Conservation (phyloP, 352 stramenopile species). For the Phytopythium vexans region DNA sequence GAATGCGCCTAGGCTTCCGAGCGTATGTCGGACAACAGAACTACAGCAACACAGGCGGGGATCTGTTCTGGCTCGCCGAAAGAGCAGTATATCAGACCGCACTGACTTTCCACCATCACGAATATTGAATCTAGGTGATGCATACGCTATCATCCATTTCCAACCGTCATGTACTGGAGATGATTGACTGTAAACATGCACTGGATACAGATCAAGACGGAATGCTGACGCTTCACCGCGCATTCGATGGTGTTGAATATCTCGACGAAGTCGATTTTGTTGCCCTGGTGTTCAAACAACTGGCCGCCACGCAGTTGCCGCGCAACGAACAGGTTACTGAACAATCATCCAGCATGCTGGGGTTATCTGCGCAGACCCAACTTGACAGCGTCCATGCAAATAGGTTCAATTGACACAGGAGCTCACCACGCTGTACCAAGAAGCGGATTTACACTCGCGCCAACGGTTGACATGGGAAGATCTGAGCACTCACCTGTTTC, state of each 20-base stretch:
- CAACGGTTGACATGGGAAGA: conserved; percentile 35
- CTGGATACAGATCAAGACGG: conserved; percentile 29
- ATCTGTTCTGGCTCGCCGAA: background rate
- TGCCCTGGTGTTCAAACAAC: conserved; percentile 23
- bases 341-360: background rate
- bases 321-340: conserved; percentile 20
- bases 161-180: too few relatives aligned
- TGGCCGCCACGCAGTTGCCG: conserved; percentile 14
- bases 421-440: conserved; percentile 31
- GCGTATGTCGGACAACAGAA: background rate
- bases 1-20: background rate
- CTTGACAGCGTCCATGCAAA: background rate
- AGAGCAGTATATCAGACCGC: background rate
- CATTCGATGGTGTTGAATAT: conserved; percentile 26
- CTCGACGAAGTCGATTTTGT: conserved; percentile 48
- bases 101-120: conserved; percentile 1
- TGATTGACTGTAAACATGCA: background rate
- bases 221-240: conserved; percentile 29
- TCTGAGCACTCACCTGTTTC: conserved; percentile 45
- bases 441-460: conserved; percentile 31
- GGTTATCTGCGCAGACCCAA: background rate
- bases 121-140: conserved; percentile 8
- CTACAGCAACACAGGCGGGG: too few relatives aligned
- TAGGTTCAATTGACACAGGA: conserved; percentile 33
- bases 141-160: too few relatives aligned